phyloP scores from a whole-genome alignment of 495 filamentous ascomycete species.

The Aspergillus coremiiformis region DNA sequence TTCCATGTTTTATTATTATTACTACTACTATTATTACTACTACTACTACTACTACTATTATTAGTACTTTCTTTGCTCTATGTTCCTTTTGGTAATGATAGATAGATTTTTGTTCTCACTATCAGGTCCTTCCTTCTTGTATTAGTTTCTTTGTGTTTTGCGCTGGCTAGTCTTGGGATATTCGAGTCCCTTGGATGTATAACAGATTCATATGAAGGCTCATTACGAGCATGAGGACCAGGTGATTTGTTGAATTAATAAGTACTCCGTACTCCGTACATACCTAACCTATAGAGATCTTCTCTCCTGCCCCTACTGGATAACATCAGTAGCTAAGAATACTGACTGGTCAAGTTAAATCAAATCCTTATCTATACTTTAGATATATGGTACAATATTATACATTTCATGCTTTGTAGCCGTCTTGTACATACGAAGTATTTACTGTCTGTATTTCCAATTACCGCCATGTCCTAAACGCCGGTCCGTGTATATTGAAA shows the following conservation, averaged over 20 bases:
- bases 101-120: neutral
- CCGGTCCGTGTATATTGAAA: constrained; percentile 2
- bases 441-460: neutral
- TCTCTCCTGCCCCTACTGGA: constrained; percentile 56
- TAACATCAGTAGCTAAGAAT: constrained; percentile 36
- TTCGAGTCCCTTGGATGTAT: neutral
- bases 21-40: too few species aligned
- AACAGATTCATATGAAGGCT: neutral
- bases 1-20: too few species aligned
- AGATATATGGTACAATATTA: constrained; percentile 13
- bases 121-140: neutral
- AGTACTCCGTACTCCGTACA: too few species aligned
- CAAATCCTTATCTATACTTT: constrained; percentile 5
- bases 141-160: neutral
- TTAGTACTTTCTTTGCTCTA: neutral
- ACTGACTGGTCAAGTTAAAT: constrained; percentile 32
- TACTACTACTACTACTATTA: too few species aligned
- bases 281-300: constrained; percentile 52
- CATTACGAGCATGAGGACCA: too few species aligned
- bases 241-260: too few species aligned
- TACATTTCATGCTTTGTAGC: neutral
- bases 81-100: neutral
- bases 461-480: constrained; percentile 4
- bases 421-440: neutral
- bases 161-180: neutral